Evolutionary conservation across 352 stramenopile genomes (phyloP).

Genomic region (Detonula confervacea): DNA sequence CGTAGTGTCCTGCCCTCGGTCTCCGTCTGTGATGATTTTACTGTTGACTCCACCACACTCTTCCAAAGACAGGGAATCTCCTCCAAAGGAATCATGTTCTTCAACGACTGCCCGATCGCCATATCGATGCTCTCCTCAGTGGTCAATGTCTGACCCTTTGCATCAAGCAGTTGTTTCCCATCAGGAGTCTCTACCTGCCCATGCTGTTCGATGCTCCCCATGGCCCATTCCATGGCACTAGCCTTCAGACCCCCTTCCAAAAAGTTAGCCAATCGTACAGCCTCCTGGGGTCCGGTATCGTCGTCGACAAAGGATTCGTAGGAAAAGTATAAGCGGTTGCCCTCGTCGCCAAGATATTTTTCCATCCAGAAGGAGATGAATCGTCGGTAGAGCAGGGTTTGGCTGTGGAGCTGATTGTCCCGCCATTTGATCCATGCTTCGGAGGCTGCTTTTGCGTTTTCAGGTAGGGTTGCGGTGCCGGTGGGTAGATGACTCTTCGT

Average conservation of each 20-base stretch:
- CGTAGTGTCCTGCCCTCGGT: neutral
- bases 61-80: conserved; percentile 55
- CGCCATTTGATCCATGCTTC: conserved; percentile 53
- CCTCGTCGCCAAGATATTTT: conserved; percentile 38
- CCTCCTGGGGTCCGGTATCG: conserved; percentile 8
- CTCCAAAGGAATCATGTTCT: conserved; percentile 13
- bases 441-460: conserved; percentile 17
- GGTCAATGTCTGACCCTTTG: conserved; percentile 15
- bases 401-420: conserved; percentile 40
- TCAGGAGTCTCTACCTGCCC: conserved; percentile 1
- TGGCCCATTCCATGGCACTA: conserved; percentile 16
- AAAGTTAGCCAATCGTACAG: conserved; percentile 15
- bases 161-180: conserved; percentile 9
- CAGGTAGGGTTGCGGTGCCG: conserved; percentile 12
- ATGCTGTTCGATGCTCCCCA: conserved; percentile 6
- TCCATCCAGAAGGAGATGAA: conserved; percentile 69
- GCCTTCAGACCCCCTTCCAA: conserved; percentile 6
- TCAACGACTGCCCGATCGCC: conserved; percentile 13
- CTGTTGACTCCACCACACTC: conserved; percentile 21
- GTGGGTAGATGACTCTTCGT: conserved; percentile 40
- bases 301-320: conserved; percentile 42
- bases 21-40: neutral
- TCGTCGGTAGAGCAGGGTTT: conserved; percentile 52
- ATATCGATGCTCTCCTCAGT: conserved; percentile 34
- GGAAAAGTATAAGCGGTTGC: conserved; percentile 44